Base-by-base conservation (phyloP, 2,329 filamentous ascomycete species). In the Sporothrix curviconia region DNA sequence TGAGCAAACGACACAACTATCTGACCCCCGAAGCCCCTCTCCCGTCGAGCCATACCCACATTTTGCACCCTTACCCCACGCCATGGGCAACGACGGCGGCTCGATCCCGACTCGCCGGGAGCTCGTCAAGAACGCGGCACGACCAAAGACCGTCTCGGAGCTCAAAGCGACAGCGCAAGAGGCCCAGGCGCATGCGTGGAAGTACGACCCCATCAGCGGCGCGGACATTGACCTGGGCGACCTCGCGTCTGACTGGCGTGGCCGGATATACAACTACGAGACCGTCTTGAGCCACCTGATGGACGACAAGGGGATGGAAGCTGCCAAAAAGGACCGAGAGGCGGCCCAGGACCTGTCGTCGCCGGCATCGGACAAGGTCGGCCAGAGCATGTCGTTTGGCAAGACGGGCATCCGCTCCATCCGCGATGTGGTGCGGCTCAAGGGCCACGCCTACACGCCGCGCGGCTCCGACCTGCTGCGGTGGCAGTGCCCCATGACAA, bases 1-100 rank as follows among this genome's bases (percentile, higher is more conserved):
- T n/a, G n/a, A n/a, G n/a, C n/a, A n/a, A n/a, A n/a, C n/a, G n/a
- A n/a, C n/a, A n/a, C n/a, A n/a, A n/a, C n/a, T n/a, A n/a, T n/a
- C n/a, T n/a, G n/a, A n/a, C n/a, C n/a, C n/a, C n/a, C n/a, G n/a
- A n/a, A n/a, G n/a, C n/a, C n/a, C n/a, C n/a, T n/a, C 28, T 32
- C 28, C 28, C 28, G 28, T 11, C 28, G 5, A 6, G 28, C 28
- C 11, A 6, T 32, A 2, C 4, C 7, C 12, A n/a, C 7, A n/a
- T 14, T 34, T n/a, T n/a, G n/a, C n/a, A n/a, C 12, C 15, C 14
- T 15, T 19, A 7, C 2, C 24, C n/a, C 7, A 5, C 47, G 7
- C 22, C 65, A 96, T 99, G 94, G 94, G 94, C 70, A 99, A 99
- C 75, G 94, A 99, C 71, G 94, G 94, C 65, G 94, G 94, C 70